Base-by-base conservation (phyloP, 2,329 filamentous ascomycete species). In the Trichoderma pleuroti region DNA sequence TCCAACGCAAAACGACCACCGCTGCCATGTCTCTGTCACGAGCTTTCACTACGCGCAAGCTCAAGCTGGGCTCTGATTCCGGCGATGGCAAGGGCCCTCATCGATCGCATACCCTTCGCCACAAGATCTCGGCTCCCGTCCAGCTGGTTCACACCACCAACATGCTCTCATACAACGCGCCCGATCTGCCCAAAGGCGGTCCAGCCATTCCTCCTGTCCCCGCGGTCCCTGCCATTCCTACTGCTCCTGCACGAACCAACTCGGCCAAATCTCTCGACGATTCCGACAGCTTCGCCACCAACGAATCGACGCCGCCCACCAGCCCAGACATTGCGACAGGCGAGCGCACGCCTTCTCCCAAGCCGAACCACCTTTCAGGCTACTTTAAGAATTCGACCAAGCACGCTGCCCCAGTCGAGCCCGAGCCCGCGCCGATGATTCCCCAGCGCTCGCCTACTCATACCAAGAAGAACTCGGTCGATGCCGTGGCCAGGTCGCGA, bases 141-240 rank as follows among this genome's bases (percentile, higher is more conserved):
- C 91, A 94, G 81, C 87, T 99, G 73, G 85, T 98, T 62, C 97
- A 96, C 72, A 97, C 95, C 6, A 98, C 96, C 75, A 99, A 98
- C 82, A 93, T 97, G 88, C 90, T 98, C 68, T 94, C 93, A 9
- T 97, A 97, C 86, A 95, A 95, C 78, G 94, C 96, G 11, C 95
- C 95, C 64, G 92, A 98, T 78, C 90, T 98, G 73, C 84, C 84
- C 86, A 77, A 59, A 21, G 46, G 18, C 36, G 8, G 39, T n/a
- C 39, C 39, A n/a, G 39, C 39, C 10, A 42, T 42, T 42, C 39
- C 39, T 42, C 16, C 18, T 42, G 18, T 42, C 8, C 36, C 36
- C 7, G 36, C 36, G 5, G 39, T 42, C 0, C 39, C 39, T 10
- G 39, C 39, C 21, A 21, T 49, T 21, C 42, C 42, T 49, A 32